These are phyloP conservation scores for Plasmodium reichenowi DNA, from an alignment of 169 alveolate species.

Conservation along the genomic window DNA sequence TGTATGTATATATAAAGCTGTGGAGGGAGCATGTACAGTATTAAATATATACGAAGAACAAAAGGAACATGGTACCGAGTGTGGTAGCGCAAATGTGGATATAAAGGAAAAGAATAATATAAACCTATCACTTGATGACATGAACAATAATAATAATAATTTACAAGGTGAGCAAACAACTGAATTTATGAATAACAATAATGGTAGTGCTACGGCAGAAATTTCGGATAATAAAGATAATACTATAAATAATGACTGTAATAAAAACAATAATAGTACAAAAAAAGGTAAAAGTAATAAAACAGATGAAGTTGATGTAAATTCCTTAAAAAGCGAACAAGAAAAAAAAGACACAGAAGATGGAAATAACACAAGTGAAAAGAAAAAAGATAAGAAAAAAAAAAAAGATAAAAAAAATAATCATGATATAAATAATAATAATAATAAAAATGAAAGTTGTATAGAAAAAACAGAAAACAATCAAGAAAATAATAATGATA, in stretches of 20 bases:
- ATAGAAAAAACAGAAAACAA: background rate
- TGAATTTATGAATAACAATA: background rate
- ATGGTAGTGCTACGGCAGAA: background rate
- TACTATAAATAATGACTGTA: background rate
- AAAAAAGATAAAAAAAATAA: constrained; percentile 13
- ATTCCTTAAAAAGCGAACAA: background rate
- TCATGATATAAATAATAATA: background rate
- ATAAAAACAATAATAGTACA: background rate
- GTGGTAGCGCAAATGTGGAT: too few species aligned
- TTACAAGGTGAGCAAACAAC: background rate
- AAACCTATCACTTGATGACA: background rate
- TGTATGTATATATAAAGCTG: constrained; percentile 88
- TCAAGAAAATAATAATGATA: background rate
- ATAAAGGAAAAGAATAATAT: background rate
- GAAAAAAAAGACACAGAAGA: background rate
- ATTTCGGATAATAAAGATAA: background rate
- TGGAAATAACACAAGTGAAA: background rate
- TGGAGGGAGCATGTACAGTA: constrained; percentile 57
- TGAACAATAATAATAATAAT: constrained; percentile 17
- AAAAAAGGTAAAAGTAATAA: background rate
- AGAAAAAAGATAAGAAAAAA: background rate
- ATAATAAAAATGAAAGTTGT: constrained; percentile 1
- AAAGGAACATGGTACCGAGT: background rate
- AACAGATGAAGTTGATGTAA: background rate
- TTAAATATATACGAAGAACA: background rate